Evolutionary conservation across 2,329 filamentous ascomycete species (phyloP).

Genomic region (Shiraia sp.): DNA sequence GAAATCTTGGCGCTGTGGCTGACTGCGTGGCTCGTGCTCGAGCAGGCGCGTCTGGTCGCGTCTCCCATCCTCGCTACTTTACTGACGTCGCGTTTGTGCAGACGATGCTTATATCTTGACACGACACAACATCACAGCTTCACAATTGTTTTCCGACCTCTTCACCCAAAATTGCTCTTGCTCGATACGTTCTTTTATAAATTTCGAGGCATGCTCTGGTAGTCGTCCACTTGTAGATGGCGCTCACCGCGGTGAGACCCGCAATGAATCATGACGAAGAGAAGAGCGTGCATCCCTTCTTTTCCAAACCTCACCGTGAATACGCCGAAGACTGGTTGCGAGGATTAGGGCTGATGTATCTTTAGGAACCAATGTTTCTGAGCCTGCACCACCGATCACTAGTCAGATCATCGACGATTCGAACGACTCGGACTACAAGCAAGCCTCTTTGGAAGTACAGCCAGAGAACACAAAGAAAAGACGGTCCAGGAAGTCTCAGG

Average conservation of each 20-base stretch:
- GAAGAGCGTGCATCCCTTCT: slow-evolving; percentile 46
- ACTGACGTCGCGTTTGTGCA: slow-evolving; percentile 6
- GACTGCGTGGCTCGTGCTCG: slow-evolving; percentile 3
- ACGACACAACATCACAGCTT: slow-evolving; percentile 3
- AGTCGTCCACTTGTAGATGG: slow-evolving; percentile 36
- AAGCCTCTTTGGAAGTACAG: slow-evolving; percentile 17
- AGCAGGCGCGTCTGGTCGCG: slow-evolving; percentile 17
- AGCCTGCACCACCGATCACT: slow-evolving; percentile 5
- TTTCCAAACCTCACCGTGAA: slow-evolving; percentile 29
- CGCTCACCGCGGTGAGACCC: slow-evolving; percentile 39
- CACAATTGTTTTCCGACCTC: too few species aligned
- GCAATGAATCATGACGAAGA: slow-evolving; percentile 44
- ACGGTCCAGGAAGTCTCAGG: slow-evolving; percentile 25
- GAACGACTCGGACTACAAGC: slow-evolving; percentile 23
- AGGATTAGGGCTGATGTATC: slow-evolving; percentile 3
- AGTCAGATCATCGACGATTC: slow-evolving; percentile 10
- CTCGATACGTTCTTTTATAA: background rate
- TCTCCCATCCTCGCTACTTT: slow-evolving; percentile 6
- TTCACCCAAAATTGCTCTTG: too few species aligned
- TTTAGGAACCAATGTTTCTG: slow-evolving; percentile 16
- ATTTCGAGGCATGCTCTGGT: slow-evolving; percentile 17
- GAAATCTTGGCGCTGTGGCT: slow-evolving; percentile 16
- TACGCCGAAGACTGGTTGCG: background rate
- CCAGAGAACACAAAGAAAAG: slow-evolving; percentile 24
- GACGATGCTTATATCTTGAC: background rate